Conservation (phyloP, 345 rosid species). For the Carallia pectinifolia region DNA sequence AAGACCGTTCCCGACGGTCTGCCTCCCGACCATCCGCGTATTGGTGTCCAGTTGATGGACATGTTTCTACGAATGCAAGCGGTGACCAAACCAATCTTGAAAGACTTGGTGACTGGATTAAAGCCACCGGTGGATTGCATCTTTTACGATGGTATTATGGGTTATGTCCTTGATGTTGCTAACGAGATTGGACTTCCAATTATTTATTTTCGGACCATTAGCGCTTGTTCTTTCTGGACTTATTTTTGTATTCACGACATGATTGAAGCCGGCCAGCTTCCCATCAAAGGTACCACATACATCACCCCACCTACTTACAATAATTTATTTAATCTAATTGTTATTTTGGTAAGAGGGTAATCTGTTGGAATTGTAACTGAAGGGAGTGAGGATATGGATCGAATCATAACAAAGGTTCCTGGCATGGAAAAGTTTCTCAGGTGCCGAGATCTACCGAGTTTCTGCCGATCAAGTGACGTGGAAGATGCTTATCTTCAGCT, state of each 20-base stretch:
- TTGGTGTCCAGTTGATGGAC: constrained; percentile 14
- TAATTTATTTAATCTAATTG: not conserved
- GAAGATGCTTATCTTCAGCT: constrained; percentile 13
- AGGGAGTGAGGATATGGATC: constrained; percentile 51
- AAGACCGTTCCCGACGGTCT: constrained; percentile 35
- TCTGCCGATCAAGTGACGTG: constrained; percentile 33
- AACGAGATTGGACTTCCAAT: constrained; percentile 32
- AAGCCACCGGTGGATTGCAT: constrained; percentile 29
- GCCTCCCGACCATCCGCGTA: constrained; percentile 26
- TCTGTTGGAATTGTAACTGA: constrained; percentile 1
- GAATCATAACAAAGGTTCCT: constrained; percentile 29
- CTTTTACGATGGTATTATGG: constrained; percentile 35
- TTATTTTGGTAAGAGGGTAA: not conserved
- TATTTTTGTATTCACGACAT: constrained; percentile 31
- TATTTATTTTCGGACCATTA: constrained; percentile 32
- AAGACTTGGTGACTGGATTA: constrained; percentile 13
- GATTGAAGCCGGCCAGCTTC: constrained; percentile 41
- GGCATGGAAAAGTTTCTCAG: constrained; percentile 49
- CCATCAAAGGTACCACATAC: constrained; percentile 34
- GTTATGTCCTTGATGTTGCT: constrained; percentile 23
- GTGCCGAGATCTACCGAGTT: constrained; percentile 51
- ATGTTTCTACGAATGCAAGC: constrained; percentile 15
- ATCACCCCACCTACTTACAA: no score
- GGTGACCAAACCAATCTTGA: constrained; percentile 15
- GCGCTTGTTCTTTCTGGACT: constrained; percentile 1